Percentiles rank a stretch among this genome's conserved stretches.
phyloP scores from a whole-genome alignment of 371 early-diverging fungal species.

The Rhizopus microsporus region DNA sequence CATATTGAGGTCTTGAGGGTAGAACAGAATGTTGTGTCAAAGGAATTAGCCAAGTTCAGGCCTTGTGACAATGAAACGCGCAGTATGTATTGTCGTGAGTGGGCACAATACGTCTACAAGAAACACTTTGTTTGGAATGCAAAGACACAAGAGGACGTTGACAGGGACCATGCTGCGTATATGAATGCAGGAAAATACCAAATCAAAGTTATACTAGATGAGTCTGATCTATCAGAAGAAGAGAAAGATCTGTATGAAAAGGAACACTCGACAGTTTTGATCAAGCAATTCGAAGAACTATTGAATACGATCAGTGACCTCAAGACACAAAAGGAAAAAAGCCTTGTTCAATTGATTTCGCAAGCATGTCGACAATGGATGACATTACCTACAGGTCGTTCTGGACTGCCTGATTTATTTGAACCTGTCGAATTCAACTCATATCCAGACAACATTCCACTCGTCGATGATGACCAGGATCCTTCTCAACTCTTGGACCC shows the following conservation, averaged over 20 bases:
- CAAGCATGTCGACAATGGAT: slow-evolving; percentile 43
- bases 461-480: slow-evolving; percentile 61
- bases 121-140: slow-evolving; percentile 61
- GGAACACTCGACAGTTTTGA: slow-evolving; percentile 10
- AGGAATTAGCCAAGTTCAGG: slow-evolving; percentile 73
- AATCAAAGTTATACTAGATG: slow-evolving; percentile 24
- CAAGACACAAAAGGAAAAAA: slow-evolving; percentile 1
- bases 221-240: slow-evolving; percentile 12
- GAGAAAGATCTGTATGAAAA: slow-evolving; percentile 11
- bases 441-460: slow-evolving; percentile 59
- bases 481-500: slow-evolving; percentile 65
- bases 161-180: slow-evolving; percentile 10
- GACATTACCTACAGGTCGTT: slow-evolving; percentile 39
- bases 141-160: slow-evolving; percentile 49
- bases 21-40: slow-evolving; percentile 58
- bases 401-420: slow-evolving; percentile 43
- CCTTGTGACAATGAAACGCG: slow-evolving; percentile 74
- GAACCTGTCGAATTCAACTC: slow-evolving; percentile 59
- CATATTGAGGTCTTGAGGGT: slow-evolving; percentile 46
- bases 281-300: slow-evolving; percentile 17
- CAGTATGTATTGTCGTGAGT: slow-evolving; percentile 83
- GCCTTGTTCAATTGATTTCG: slow-evolving; percentile 23
- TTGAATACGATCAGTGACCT: neutral
- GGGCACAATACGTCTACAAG: slow-evolving; percentile 80
- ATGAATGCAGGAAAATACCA: slow-evolving; percentile 35